Base-by-base conservation (phyloP, 768 basidiomycete species). In the Nevesoporus exiguus region DNA sequence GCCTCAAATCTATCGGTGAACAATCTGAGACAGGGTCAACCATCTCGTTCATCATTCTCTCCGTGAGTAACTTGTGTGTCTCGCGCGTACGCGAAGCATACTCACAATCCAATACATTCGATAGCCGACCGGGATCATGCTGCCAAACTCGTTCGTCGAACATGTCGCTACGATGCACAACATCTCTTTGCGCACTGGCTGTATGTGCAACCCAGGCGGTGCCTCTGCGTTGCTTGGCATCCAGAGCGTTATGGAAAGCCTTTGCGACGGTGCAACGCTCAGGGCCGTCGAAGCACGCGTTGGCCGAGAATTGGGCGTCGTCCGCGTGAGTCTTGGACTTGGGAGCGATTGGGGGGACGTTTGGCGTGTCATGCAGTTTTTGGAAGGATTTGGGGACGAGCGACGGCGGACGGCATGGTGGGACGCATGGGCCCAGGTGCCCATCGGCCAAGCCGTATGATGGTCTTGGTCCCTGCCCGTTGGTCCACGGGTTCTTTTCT, bases 131-230 rank as follows among this genome's bases (percentile, higher is more conserved):
- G 87, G 86, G 15, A 78, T 82, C 40, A 80, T 85, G 74, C 71
- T 89, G 5, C 81, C 88, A 0, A 85, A 86, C 57, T 82, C 83
- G 3, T 90, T 90, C 69, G 77, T 91, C 61, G 88, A 88, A 63
- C 75, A 85, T 59, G 77, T 84, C 1, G 88, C 89, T 14, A 77
- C 83, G 17, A 74, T 70, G 49, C 76, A 80, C 58, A 80, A 77
- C 47, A 84, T 93, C 53, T 90, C 89, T 17, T 71, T 93, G 31
- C 84, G 90, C 41, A 89, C 90, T 3, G 90, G 90, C 0, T 93
- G 90, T 67, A 85, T 92, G 82, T 93, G 91, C 65, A 93, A 93
- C 59, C 88, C 90, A 17, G 91, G 91, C 10, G 90, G 84, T 17
- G 87, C 89, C 0, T 83, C 88, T 1, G 80, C 86, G 6, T 71